phyloP scores from a whole-genome alignment of 805 yeast genomes.

The Helenozyma rhizophorensis region DNA sequence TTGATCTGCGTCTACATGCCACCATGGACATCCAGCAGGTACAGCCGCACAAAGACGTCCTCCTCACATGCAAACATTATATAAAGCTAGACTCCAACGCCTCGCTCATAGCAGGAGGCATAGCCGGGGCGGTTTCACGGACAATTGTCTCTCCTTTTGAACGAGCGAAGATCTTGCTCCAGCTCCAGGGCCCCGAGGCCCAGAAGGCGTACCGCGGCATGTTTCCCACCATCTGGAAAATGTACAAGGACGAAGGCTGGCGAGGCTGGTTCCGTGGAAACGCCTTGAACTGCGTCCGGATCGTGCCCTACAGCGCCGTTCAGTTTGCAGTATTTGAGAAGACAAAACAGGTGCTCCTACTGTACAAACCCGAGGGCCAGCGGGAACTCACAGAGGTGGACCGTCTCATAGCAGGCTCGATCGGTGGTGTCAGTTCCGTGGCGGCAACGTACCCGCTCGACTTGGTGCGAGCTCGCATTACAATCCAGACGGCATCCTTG shows the following conservation, averaged over 20 bases:
- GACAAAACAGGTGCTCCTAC: constrained; percentile 40
- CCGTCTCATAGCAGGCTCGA: constrained; percentile 70
- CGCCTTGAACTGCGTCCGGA: constrained; percentile 82
- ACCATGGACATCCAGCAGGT: background rate
- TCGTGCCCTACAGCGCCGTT: constrained; percentile 91
- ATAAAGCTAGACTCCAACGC: constrained; percentile 51
- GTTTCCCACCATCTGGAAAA: constrained; percentile 65
- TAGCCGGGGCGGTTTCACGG: constrained; percentile 76
- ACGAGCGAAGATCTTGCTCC: constrained; percentile 86
- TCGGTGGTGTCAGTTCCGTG: constrained; percentile 79
- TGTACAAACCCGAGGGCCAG: constrained; percentile 19
- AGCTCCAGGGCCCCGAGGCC: constrained; percentile 69
- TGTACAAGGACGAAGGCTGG: constrained; percentile 90
- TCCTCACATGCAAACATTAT: constrained; percentile 13
- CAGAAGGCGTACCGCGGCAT: constrained; percentile 60
- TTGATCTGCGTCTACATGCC: background rate
- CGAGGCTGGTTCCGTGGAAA: constrained; percentile 88
- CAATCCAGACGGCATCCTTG: constrained; percentile 77
- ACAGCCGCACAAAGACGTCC: background rate
- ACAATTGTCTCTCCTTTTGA: constrained; percentile 95
- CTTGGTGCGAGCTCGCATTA: constrained; percentile 81
- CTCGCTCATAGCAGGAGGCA: constrained; percentile 68
- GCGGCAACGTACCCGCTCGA: constrained; percentile 89
- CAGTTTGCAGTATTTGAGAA: constrained; percentile 84
- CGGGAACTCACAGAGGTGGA: constrained; percentile 46